These are phyloP conservation scores for Ganoderma lingzhi DNA, from an alignment of 1,284 basidiomycete genomes.

Conservation along the genomic window DNA sequence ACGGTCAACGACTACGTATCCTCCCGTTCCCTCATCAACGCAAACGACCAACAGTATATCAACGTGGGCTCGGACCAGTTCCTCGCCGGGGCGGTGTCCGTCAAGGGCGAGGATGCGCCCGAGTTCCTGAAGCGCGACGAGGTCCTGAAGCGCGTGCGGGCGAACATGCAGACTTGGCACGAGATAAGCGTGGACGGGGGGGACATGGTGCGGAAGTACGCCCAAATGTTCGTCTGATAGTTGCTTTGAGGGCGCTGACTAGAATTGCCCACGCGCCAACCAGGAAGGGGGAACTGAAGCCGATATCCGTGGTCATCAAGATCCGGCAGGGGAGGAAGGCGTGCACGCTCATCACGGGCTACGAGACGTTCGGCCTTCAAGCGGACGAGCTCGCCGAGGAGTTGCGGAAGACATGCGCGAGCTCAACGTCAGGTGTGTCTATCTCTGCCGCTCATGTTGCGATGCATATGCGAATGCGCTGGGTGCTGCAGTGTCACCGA, in stretches of 20 bases:
- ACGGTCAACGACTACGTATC: constrained; percentile 71
- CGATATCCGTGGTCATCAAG: constrained; percentile 75
- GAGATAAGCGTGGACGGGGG: constrained; percentile 60
- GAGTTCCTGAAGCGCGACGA: constrained; percentile 81
- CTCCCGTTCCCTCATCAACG: constrained; percentile 70
- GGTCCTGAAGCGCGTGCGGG: constrained; percentile 57
- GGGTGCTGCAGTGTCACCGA: constrained; percentile 56
- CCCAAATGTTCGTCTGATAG: constrained; percentile 17
- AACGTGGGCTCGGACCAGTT: constrained; percentile 63
- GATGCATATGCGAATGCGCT: not conserved
- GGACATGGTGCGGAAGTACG: constrained; percentile 64
- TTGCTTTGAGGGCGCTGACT: not conserved
- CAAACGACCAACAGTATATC: constrained; percentile 72
- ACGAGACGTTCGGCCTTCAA: constrained; percentile 78
- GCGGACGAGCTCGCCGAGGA: constrained; percentile 83
- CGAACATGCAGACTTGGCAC: constrained; percentile 80
- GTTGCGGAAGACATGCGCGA: constrained; percentile 78
- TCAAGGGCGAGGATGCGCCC: constrained; percentile 51
- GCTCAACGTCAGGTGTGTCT: constrained; percentile 72
- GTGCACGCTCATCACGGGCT: constrained; percentile 79
- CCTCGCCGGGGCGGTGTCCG: constrained; percentile 57
- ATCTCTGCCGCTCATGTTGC: no score
- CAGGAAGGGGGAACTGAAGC: constrained; percentile 81
- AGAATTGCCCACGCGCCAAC: not conserved
- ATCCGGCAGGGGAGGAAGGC: constrained; percentile 80